Evolutionary conservation across 1,139 yeast genomes (phyloP).

Genomic region (Komagataea norvegica): DNA sequence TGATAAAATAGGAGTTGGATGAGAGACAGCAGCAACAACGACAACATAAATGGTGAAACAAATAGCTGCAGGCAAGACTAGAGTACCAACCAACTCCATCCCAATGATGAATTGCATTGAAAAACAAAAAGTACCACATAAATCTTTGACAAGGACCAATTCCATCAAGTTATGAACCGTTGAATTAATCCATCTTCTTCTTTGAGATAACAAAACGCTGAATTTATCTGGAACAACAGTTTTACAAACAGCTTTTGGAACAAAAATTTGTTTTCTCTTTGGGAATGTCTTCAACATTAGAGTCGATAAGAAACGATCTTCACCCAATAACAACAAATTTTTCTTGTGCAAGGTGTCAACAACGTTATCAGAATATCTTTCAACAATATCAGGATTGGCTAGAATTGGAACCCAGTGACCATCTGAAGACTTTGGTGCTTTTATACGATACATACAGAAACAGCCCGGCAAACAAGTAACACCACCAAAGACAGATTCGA

Average conservation of each 20-base stretch:
- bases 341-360: constrained; percentile 85
- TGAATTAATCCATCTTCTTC: constrained; percentile 98
- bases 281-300: constrained; percentile 93
- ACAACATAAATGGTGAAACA: constrained; percentile 81
- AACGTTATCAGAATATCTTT: constrained; percentile 86
- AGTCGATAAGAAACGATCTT: constrained; percentile 84
- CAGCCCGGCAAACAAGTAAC: constrained; percentile 98
- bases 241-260: constrained; percentile 94
- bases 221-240: constrained; percentile 87
- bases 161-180: constrained; percentile 95
- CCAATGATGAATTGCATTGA: constrained; percentile 94
- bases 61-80: constrained; percentile 91
- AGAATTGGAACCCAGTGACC: constrained; percentile 97
- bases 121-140: constrained; percentile 95
- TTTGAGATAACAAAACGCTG: constrained; percentile 79
- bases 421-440: constrained; percentile 83
- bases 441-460: constrained; percentile 92
- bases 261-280: constrained; percentile 84
- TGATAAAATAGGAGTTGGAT: constrained; percentile 79
- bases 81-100: constrained; percentile 84
- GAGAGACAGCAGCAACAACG: constrained; percentile 67
- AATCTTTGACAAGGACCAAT: constrained; percentile 77
- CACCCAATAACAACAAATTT: constrained; percentile 85
- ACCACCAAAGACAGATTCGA: constrained; percentile 93
- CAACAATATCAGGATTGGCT: constrained; percentile 95